Evolutionary conservation across 179 eudicot species (phyloP), one percentile per base, ranked within the genome.

Genomic region (Spinacia oleracea): DNA sequence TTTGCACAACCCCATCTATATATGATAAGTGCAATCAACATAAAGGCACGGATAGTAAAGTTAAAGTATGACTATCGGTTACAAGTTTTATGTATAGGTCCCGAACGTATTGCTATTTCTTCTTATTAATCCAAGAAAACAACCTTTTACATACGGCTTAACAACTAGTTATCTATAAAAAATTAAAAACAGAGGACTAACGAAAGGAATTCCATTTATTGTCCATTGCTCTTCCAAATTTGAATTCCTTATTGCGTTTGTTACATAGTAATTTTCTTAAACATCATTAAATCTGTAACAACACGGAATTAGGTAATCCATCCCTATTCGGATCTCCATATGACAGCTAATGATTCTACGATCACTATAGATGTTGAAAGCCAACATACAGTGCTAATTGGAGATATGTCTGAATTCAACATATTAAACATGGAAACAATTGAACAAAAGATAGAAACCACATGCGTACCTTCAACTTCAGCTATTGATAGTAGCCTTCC

Each of bases 401-500:
- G 6, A 40, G 14, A 43, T 14, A 14, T 15, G 53, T 59, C 76
- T 59, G 46, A 60, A 56, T 43, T 34, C 25, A 23, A 43, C 53
- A 55, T 45, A 75, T 53, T 42, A 69, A 51, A 31, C 29, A 27
- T 25, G 66, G 65, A 62, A 71, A 58, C 27, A 68, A 53, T 46
- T 20, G 20, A 66, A 38, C n/a, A 27, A 27, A 29, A 27, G 42
- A 58, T 12, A 71, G 74, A 56, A 69, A 51, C 12, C 53, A 38
- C 12, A 34, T 35, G 75, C 86, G 6, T 84, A 95, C 99, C 99
- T 86, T 90, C 90, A 72, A 81, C 89, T 89, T 96, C 93, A 70
- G 97, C 91, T 45, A 96, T 82, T 4, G 96, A 91, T 18, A 92
- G 86, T 73, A 96, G 93, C 86, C 85, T 94, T 78, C 96, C 99